Conservation (phyloP, 495 filamentous ascomycete species). For the Trichoderma reesei region DNA sequence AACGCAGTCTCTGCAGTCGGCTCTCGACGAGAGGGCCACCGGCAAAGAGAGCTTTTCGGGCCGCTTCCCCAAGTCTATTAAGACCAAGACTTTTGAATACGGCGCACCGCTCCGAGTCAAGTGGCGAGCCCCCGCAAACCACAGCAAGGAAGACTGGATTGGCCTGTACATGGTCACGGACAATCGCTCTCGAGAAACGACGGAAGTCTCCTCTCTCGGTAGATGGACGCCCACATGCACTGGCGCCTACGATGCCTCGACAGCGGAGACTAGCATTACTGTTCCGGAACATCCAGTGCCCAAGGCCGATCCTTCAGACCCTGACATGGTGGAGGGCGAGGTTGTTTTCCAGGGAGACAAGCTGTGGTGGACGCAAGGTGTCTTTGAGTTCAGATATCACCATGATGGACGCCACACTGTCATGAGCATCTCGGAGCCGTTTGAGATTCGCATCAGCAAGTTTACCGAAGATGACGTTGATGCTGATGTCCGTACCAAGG, state of each 20-base stretch:
- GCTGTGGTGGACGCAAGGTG: constrained; percentile 90
- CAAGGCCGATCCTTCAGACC: constrained; percentile 38
- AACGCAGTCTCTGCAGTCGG: constrained; percentile 40
- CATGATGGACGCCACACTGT: constrained; percentile 90
- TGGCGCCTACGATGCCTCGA: constrained; percentile 66
- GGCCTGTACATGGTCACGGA: constrained; percentile 91
- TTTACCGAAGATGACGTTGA: constrained; percentile 63
- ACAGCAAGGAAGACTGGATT: constrained; percentile 91
- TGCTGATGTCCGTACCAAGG: constrained; percentile 30
- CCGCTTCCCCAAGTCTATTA: constrained; percentile 40
- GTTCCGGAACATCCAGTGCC: constrained; percentile 48
- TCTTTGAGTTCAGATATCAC: constrained; percentile 95
- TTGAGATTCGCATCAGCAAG: constrained; percentile 73
- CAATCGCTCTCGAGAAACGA: constrained; percentile 74
- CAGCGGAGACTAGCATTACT: constrained; percentile 71
- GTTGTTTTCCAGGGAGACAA: constrained; percentile 88
- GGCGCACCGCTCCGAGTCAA: constrained; percentile 82
- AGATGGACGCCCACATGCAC: constrained; percentile 78
- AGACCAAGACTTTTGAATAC: constrained; percentile 75
- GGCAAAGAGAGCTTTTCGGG: constrained; percentile 37
- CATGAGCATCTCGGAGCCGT: constrained; percentile 90
- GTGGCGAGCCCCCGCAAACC: constrained; percentile 87
- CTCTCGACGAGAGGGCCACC: constrained; percentile 39
- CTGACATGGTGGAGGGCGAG: constrained; percentile 57
- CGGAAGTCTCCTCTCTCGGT: constrained; percentile 75